Evolutionary conservation across 2,329 filamentous ascomycete species (phyloP).

Genomic region (Furcasterigmium sp.): DNA sequence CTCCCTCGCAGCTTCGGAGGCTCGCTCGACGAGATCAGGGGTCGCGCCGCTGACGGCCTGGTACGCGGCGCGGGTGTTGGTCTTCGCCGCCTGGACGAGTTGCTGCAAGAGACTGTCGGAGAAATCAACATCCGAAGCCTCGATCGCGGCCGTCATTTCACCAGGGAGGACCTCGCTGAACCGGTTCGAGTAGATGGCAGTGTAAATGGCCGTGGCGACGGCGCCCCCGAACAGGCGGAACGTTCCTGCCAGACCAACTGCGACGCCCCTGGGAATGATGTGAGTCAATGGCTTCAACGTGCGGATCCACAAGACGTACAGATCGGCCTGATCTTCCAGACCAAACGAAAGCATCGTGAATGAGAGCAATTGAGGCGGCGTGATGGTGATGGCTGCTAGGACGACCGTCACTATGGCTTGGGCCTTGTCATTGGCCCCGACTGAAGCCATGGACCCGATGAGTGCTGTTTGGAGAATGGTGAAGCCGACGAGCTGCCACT

Average conservation of each 20-base stretch:
- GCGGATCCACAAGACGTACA: slow-evolving; percentile 11
- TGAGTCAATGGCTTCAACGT: background rate
- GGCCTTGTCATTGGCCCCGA: slow-evolving; percentile 22
- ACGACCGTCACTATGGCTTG: slow-evolving; percentile 28
- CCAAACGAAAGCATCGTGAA: slow-evolving; percentile 29
- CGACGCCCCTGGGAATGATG: slow-evolving; percentile 19
- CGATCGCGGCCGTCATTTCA: slow-evolving; percentile 15
- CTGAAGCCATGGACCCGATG: slow-evolving; percentile 26
- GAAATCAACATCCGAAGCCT: slow-evolving; percentile 13
- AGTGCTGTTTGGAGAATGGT: slow-evolving; percentile 26
- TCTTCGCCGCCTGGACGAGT: slow-evolving; percentile 20
- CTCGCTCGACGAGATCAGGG: slow-evolving; percentile 17
- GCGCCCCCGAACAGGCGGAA: slow-evolving; percentile 30
- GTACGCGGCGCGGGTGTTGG: slow-evolving; percentile 26
- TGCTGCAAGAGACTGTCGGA: slow-evolving; percentile 11
- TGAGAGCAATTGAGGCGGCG: slow-evolving; percentile 23
- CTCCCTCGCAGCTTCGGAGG: slow-evolving; percentile 20
- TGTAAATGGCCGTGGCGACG: slow-evolving; percentile 31
- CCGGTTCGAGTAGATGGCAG: slow-evolving; percentile 23
- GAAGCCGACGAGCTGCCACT: slow-evolving; percentile 28
- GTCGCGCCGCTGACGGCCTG: slow-evolving; percentile 19
- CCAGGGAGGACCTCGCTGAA: slow-evolving; percentile 17
- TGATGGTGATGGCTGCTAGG: slow-evolving; percentile 21
- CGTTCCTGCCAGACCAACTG: slow-evolving; percentile 28
- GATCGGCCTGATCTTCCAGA: slow-evolving; percentile 26